Evolutionary conservation across 768 basidiomycete species (phyloP).

Genomic region (Agrocybe chaxingu): DNA sequence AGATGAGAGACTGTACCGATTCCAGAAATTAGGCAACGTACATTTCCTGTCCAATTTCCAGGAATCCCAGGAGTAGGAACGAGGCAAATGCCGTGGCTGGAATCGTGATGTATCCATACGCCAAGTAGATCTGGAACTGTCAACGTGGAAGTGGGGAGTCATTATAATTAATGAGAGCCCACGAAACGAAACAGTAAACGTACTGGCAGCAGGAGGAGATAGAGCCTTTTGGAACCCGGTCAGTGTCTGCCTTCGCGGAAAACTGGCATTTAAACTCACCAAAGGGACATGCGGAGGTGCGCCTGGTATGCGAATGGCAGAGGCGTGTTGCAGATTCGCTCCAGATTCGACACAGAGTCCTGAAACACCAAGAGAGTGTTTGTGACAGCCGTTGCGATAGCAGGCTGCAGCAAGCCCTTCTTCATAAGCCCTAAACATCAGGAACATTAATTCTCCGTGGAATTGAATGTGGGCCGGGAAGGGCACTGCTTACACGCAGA

Average conservation of each 20-base stretch:
- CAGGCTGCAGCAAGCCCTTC: conserved; percentile 41
- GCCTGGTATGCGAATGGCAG: conserved; percentile 71
- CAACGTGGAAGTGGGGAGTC: neutral
- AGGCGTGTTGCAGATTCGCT: conserved; percentile 62
- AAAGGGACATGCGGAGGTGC: conserved; percentile 59
- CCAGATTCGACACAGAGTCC: conserved; percentile 56
- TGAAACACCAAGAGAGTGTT: conserved; percentile 45
- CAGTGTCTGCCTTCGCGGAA: too few species aligned
- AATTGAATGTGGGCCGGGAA: too few species aligned
- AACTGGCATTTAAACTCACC: conserved; percentile 25
- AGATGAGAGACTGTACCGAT: neutral
- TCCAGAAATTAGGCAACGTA: conserved; percentile 14
- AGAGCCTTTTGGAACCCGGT: too few species aligned
- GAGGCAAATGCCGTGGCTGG: conserved; percentile 54
- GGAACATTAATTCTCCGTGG: neutral
- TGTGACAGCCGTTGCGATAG: conserved; percentile 48
- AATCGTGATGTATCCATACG: conserved; percentile 48
- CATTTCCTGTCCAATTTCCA: conserved; percentile 66
- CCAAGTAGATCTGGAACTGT: conserved; percentile 48
- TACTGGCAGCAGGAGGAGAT: neutral
- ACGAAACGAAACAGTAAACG: conserved; percentile 12
- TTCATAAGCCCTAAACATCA: conserved; percentile 31
- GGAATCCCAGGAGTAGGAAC: conserved; percentile 56
- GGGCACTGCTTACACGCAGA: too few species aligned
- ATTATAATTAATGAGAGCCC: neutral